Conservation (phyloP, 345 rosid genomes). For the Schrenkiella parvula region DNA sequence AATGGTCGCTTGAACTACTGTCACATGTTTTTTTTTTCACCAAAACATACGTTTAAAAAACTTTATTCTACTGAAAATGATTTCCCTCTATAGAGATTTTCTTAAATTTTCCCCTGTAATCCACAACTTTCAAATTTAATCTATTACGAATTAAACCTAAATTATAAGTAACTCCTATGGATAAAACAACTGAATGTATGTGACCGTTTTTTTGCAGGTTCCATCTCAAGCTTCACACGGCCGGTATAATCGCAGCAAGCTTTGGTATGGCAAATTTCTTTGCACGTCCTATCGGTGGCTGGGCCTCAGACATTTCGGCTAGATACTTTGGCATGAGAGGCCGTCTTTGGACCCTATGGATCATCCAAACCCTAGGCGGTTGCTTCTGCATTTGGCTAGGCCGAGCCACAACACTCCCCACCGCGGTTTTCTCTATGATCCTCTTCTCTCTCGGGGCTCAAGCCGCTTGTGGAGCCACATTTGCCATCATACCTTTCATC, state of each 20-base stretch:
- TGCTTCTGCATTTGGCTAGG: slow-evolving; percentile 80
- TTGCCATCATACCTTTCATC: slow-evolving; percentile 76
- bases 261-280: slow-evolving; percentile 83
- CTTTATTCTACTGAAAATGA: not conserved
- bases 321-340: slow-evolving; percentile 78
- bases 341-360: slow-evolving; percentile 73
- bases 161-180: not conserved
- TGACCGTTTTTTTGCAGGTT: slow-evolving; percentile 38
- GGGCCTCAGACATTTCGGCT: slow-evolving; percentile 59
- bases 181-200: not conserved
- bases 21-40: not conserved
- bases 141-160: not conserved
- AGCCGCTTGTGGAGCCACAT: slow-evolving; percentile 91
- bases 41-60: not conserved
- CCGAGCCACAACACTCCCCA: slow-evolving; percentile 55
- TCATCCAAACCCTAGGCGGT: slow-evolving; percentile 69
- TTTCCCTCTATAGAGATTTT: not conserved
- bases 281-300: slow-evolving; percentile 80
- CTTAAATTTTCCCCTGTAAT: not conserved
- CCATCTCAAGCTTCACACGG: slow-evolving; percentile 65
- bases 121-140: not conserved
- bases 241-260: slow-evolving; percentile 70
- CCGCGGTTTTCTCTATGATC: slow-evolving; percentile 64
- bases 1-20: not conserved
- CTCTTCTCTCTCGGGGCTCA: slow-evolving; percentile 76